Conservation (phyloP, 495 filamentous ascomycete species). For the Oidiodendron maius region DNA sequence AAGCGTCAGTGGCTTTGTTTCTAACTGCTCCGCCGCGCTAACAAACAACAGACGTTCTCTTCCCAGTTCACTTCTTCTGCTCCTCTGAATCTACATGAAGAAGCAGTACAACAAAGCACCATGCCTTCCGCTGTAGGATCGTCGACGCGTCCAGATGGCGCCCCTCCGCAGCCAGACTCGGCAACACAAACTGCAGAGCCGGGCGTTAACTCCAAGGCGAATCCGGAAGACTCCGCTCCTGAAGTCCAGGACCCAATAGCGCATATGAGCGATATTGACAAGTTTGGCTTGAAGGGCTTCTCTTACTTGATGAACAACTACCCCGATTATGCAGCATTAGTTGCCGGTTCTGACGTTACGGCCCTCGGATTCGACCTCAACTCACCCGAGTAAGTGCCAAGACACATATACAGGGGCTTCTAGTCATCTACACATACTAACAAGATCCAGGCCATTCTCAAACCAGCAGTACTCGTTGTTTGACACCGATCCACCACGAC, state of each 20-base stretch:
- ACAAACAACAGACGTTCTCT: conserved; percentile 8
- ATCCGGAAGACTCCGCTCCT: conserved; percentile 35
- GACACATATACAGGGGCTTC: conserved; percentile 11
- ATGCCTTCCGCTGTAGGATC: conserved; percentile 4
- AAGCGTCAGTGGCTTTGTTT: not conserved
- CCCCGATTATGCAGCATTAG: conserved; percentile 67
- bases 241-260: conserved; percentile 52
- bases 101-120: conserved; percentile 2
- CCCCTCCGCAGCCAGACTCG: conserved; percentile 1
- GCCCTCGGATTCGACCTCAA: conserved; percentile 73
- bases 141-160: conserved; percentile 24
- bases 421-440: conserved; percentile 2
- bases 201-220: conserved; percentile 33
- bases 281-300: conserved; percentile 74
- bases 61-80: conserved; percentile 12
- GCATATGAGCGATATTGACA: conserved; percentile 74
- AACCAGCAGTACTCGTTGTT: conserved; percentile 58
- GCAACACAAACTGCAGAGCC: conserved; percentile 34
- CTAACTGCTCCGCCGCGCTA: not conserved
- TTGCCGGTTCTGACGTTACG: conserved; percentile 73
- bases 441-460: conserved; percentile 26
- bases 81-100: conserved; percentile 8
- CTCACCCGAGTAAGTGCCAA: conserved; percentile 60
- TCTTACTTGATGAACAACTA: conserved; percentile 73
- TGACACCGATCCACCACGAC: conserved; percentile 60